These are phyloP conservation scores for Malus orientalis DNA, from an alignment of 306 rosid species.

Conservation along the genomic window DNA sequence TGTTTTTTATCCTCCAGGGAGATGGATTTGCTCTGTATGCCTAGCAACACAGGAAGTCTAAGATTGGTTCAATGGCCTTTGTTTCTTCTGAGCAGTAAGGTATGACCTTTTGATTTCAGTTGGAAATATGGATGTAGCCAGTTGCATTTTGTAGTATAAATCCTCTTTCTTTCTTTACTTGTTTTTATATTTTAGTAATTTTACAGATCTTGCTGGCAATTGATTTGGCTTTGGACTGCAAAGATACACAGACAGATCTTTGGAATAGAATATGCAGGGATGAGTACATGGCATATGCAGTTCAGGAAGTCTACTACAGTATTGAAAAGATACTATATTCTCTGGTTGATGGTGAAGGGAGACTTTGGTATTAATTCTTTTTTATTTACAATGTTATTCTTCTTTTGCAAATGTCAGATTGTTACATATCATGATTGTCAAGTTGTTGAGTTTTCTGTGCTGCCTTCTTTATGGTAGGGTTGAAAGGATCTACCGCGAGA, in stretches of 20 bases:
- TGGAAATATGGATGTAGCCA: not conserved
- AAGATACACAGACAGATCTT: constrained; percentile 75
- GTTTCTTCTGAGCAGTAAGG: constrained; percentile 98
- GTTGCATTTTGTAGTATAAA: not conserved
- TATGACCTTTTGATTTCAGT: constrained; percentile 16
- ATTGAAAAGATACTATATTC: constrained; percentile 78
- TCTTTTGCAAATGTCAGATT: not conserved
- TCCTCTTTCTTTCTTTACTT: constrained; percentile 1
- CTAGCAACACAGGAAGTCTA: constrained; percentile 87
- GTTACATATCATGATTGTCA: not conserved
- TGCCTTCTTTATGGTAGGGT: constrained; percentile 51
- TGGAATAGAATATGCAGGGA: constrained; percentile 86
- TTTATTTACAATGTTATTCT: not conserved
- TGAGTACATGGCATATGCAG: constrained; percentile 95
- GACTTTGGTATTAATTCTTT: constrained; percentile 61
- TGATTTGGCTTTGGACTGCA: constrained; percentile 91
- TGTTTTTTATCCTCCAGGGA: constrained; percentile 50
- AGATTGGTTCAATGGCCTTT: constrained; percentile 97
- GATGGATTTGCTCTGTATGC: constrained; percentile 81
- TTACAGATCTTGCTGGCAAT: constrained; percentile 79
- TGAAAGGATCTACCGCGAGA: constrained; percentile 81
- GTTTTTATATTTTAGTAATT: not conserved
- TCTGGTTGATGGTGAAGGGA: constrained; percentile 76
- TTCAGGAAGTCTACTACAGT: constrained; percentile 75
- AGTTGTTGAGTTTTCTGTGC: not conserved